These are phyloP conservation scores for Podaxis pistillaris DNA, from an alignment of 768 basidiomycete genomes.

Conservation along the genomic window DNA sequence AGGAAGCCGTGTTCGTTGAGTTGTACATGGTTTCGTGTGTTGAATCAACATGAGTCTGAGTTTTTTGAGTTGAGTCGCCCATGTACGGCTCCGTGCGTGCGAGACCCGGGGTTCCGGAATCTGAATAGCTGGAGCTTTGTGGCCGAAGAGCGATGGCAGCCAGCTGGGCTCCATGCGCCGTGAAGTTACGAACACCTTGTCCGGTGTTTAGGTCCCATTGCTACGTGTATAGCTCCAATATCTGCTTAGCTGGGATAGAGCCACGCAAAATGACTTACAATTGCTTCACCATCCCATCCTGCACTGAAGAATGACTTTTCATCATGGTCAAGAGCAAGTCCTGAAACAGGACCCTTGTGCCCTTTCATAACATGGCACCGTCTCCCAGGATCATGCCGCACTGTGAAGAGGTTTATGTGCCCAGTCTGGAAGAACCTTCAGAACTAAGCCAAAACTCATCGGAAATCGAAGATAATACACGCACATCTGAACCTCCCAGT, in stretches of 20 bases:
- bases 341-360: slow-evolving; percentile 82
- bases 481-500: slow-evolving; percentile 82
- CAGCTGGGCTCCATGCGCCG: slow-evolving; percentile 81
- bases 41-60: not conserved
- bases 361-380: slow-evolving; percentile 70
- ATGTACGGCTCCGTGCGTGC: not conserved
- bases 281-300: slow-evolving; percentile 90
- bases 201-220: slow-evolving; percentile 99
- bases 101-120: slow-evolving; percentile 15
- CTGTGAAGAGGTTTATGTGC: slow-evolving; percentile 89
- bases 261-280: slow-evolving; percentile 47
- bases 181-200: slow-evolving; percentile 70
- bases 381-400: slow-evolving; percentile 89
- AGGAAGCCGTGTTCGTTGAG: not conserved
- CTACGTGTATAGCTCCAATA: slow-evolving; percentile 39
- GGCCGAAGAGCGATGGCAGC: slow-evolving; percentile 81
- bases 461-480: slow-evolving; percentile 26
- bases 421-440: slow-evolving; percentile 56
- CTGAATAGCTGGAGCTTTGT: slow-evolving; percentile 7
- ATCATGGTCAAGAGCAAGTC: slow-evolving; percentile 75
- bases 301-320: slow-evolving; percentile 89
- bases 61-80: slow-evolving; percentile 5
- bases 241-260: slow-evolving; percentile 2
- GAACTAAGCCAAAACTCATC: not conserved
- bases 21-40: not conserved